phyloP scores from a whole-genome alignment of 73 alveolate species.

The Paramecium biaurelia region DNA sequence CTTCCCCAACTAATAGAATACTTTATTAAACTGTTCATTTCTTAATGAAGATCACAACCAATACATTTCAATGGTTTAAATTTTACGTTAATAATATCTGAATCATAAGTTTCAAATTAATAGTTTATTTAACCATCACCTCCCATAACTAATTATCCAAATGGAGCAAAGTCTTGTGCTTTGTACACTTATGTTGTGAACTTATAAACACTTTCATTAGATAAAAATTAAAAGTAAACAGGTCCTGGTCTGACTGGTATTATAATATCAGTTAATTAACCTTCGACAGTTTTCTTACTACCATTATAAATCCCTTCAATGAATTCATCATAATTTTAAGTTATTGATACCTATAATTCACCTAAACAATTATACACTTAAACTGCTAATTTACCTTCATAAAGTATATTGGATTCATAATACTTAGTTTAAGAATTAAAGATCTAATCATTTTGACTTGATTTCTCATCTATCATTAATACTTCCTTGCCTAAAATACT shows the following conservation, averaged over 20 bases:
- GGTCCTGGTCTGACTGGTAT: not conserved
- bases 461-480: not conserved
- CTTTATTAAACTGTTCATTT: not conserved
- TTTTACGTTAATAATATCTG: not conserved
- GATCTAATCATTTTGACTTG: not conserved
- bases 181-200: not conserved
- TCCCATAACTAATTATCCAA: not conserved
- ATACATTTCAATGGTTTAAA: not conserved
- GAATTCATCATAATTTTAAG: not conserved
- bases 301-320: not conserved
- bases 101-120: not conserved
- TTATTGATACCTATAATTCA: not conserved
- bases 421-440: not conserved
- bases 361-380: constrained; percentile 35
- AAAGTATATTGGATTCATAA: not conserved
- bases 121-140: not conserved
- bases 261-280: not conserved
- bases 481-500: not conserved
- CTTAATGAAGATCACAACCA: not conserved
- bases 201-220: not conserved
- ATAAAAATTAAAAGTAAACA: not conserved
- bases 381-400: constrained; percentile 16
- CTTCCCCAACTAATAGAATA: constrained; percentile 10
- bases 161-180: not conserved
- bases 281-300: not conserved